phyloP scores from a whole-genome alignment of 2,329 filamentous ascomycete genomes.

The Knufia fluminis region DNA sequence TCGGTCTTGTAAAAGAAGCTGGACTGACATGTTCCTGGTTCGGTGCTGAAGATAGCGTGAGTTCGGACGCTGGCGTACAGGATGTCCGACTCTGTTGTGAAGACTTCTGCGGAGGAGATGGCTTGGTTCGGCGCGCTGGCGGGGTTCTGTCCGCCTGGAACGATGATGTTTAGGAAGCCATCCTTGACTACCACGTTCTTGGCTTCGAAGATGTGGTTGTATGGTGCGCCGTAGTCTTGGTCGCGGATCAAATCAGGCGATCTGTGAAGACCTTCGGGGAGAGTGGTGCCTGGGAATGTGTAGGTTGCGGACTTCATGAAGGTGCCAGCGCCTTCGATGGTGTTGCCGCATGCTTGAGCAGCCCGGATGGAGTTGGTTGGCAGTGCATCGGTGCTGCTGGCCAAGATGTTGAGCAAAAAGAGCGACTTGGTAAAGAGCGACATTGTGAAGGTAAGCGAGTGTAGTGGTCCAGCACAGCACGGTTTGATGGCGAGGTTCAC shows the following conservation, averaged over 20 bases:
- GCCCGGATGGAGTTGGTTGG: neutral
- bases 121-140: constrained; percentile 7
- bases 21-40: constrained; percentile 19
- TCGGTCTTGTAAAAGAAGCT: constrained; percentile 20
- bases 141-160: constrained; percentile 17
- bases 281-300: constrained; percentile 13
- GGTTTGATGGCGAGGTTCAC: neutral
- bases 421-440: constrained; percentile 12
- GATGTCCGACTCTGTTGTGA: constrained; percentile 15
- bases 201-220: constrained; percentile 15
- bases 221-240: constrained; percentile 9
- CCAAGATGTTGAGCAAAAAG: constrained; percentile 1
- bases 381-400: neutral
- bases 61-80: constrained; percentile 21
- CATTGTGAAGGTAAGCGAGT: constrained; percentile 3
- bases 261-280: constrained; percentile 17
- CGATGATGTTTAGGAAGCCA: constrained; percentile 15
- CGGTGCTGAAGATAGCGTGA: constrained; percentile 18
- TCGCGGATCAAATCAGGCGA: constrained; percentile 9
- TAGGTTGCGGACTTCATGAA: constrained; percentile 16
- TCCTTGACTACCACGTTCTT: constrained; percentile 15
- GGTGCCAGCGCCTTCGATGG: constrained; percentile 12
- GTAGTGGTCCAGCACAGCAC: neutral
- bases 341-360: neutral
- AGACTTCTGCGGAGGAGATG: constrained; percentile 16